Evolutionary conservation across 352 stramenopile species (phyloP).

Genomic region (Phytopythium ostracodes): DNA sequence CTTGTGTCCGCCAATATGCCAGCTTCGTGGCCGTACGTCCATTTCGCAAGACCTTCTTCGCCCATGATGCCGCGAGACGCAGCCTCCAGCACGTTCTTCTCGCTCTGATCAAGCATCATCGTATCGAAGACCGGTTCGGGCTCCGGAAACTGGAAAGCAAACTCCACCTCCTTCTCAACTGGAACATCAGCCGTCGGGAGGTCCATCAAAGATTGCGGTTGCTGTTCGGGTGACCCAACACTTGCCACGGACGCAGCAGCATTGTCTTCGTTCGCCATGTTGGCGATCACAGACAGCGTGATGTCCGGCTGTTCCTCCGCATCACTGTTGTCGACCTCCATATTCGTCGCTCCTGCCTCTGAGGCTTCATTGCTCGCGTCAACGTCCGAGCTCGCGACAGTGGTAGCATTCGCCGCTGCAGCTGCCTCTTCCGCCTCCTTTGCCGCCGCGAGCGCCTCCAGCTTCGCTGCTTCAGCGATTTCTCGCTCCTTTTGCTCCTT

Average conservation of each 20-base stretch:
- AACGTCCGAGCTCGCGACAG: conserved; percentile 4
- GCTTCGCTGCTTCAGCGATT: conserved; percentile 39
- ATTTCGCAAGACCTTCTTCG: conserved; percentile 37
- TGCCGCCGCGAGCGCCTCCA: conserved; percentile 25
- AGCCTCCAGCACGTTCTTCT: conserved; percentile 56
- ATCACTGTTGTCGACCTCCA: conserved; percentile 84
- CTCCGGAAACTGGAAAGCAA: conserved; percentile 69
- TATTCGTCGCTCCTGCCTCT: conserved; percentile 33
- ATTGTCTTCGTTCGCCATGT: conserved; percentile 83
- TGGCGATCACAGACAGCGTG: conserved; percentile 77
- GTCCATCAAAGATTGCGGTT: conserved; percentile 18
- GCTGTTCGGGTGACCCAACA: conserved; percentile 26
- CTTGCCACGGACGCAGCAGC: conserved; percentile 44
- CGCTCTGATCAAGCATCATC: conserved; percentile 42
- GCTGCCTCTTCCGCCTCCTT: conserved; percentile 34
- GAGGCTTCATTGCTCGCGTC: conserved; percentile 16
- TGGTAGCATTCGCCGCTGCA: conserved; percentile 16
- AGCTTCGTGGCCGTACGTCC: conserved; percentile 72
- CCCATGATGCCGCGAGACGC: conserved; percentile 69
- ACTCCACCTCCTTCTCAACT: conserved; percentile 28
- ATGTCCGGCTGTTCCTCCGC: conserved; percentile 73
- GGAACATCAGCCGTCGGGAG: conserved; percentile 1
- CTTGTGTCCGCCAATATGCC: conserved; percentile 66
- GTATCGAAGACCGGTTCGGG: conserved; percentile 57
- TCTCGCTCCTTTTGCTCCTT: conserved; percentile 38